A percentile compares a stretch with the other conserved stretches of the same genome.
These are phyloP conservation scores for Tarenaya hassleriana DNA, from an alignment of 345 rosid species.

Conservation along the genomic window DNA sequence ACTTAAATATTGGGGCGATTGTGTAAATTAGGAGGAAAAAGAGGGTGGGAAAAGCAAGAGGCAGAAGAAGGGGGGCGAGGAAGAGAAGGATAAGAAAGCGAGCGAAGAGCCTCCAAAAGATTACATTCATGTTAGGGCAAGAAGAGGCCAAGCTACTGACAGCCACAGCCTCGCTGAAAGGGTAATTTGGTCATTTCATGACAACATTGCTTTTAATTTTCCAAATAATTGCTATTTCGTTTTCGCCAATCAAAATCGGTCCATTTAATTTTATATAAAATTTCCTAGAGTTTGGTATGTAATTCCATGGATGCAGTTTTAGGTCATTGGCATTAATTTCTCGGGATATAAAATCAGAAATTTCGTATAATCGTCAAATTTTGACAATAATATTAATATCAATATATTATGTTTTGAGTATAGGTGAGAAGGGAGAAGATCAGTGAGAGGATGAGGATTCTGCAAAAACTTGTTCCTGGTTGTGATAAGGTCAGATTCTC, in stretches of 20 bases:
- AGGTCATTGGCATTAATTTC: too few relatives aligned
- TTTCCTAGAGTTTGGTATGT: too few relatives aligned
- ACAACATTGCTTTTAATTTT: background rate
- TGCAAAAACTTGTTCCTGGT: conserved; percentile 71
- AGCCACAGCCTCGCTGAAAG: conserved; percentile 80
- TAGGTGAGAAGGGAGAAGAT: conserved; percentile 77
- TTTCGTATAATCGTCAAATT: too few relatives aligned
- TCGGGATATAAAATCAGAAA: too few relatives aligned
- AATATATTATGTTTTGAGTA: conserved; percentile 4
- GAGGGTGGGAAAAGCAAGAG: conserved; percentile 42
- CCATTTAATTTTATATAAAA: too few relatives aligned
- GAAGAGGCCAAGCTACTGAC: conserved; percentile 80
- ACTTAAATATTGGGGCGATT: background rate
- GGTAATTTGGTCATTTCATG: conserved; percentile 31
- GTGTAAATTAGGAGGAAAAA: conserved; percentile 30
- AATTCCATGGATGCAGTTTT: too few relatives aligned
- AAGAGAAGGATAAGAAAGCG: conserved; percentile 31
- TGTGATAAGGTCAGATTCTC: conserved; percentile 54
- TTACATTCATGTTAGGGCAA: conserved; percentile 78
- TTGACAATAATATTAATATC: background rate
- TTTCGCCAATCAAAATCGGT: background rate
- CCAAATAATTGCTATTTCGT: background rate
- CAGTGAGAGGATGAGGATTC: conserved; percentile 59
- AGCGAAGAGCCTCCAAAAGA: conserved; percentile 45
- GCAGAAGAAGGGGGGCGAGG: conserved; percentile 34